Evolutionary conservation across 176 grass and related monocot species (phyloP).

Genomic region (Ensete ventricosum): DNA sequence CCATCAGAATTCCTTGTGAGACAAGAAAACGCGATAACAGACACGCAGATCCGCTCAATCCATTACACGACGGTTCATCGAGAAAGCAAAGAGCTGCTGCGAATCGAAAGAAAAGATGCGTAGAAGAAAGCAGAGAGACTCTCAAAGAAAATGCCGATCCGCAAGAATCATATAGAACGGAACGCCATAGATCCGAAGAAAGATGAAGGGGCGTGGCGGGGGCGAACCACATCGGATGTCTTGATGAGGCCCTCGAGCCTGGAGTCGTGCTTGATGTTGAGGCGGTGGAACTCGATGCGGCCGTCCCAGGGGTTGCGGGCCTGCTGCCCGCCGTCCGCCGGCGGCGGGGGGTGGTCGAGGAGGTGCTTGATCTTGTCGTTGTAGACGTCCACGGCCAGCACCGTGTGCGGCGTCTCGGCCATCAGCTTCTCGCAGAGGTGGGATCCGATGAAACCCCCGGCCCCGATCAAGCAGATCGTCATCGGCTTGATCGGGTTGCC

Average conservation of each 20-base stretch:
- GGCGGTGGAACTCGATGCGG: constrained; percentile 80
- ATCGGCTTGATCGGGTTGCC: background rate
- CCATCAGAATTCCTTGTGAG: constrained; percentile 2
- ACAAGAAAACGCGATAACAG: background rate
- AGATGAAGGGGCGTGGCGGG: too few species aligned
- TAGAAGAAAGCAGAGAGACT: background rate
- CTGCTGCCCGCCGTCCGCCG: background rate
- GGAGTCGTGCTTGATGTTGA: constrained; percentile 90
- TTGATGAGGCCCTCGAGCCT: constrained; percentile 80
- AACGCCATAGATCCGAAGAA: too few species aligned
- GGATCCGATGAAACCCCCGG: constrained; percentile 84
- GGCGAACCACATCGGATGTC: constrained; percentile 66
- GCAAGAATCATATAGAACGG: too few species aligned
- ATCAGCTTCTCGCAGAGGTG: constrained; percentile 97
- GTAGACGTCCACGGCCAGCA: constrained; percentile 81
- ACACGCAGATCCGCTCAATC: background rate
- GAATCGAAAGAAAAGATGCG: background rate
- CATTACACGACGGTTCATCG: background rate
- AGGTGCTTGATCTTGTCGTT: constrained; percentile 97
- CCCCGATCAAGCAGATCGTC: constrained; percentile 15
- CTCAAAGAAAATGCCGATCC: too few species aligned
- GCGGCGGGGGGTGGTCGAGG: constrained; percentile 46
- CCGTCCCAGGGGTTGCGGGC: constrained; percentile 22
- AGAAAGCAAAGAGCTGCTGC: background rate
- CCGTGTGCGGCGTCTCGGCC: constrained; percentile 53